Evolutionary conservation across 371 early-diverging fungal species (phyloP), one percentile per base, ranked within the genome.

Genomic region (Lichtheimia ornata): DNA sequence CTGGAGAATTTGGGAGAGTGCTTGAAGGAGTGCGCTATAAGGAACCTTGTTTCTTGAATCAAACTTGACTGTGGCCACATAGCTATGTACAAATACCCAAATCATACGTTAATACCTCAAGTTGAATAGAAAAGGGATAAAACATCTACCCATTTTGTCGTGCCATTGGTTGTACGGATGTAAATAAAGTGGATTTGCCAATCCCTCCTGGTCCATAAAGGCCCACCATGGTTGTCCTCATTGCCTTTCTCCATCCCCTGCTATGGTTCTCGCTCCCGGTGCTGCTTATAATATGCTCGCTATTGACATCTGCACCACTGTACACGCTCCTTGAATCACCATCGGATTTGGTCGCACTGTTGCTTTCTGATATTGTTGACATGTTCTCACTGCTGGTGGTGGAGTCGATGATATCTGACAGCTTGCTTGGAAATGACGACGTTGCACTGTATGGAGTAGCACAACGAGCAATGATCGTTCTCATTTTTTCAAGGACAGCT

Each of bases 1-100:
- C 18, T 75, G 75, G 14, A 78, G 30, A 3, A 78, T 71, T 58
- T 75, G 76, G n/a, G 79, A 78, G n/a, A 78, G 51, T 15, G 69
- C 73, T 28, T 67, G 71, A 13, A 75, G 55, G 13, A 78, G 69
- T 30, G 71, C 69, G 17, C 73, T 71, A 54, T 75, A 78, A 40
- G 79, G 79, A 24, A 65, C 63, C 54, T 70, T 66, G 17, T 75
- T 73, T 40, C 79, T 61, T 15, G 66, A 62, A 60, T 79, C 79
- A 50, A 73, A 76, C 56, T 79, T 79, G 4, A 69, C 52, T 0
- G 61, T 63, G 20, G 79, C 79, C 4, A 79, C 70, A 62, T 74
- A 79, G 15, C 79, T 73, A 45, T 5, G 35, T n/a, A 27, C 9
- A 18, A 2, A 27, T 52, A 42, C 3, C 25, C 7, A 22, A 28